Percentiles rank a stretch among this genome's conserved stretches.
Conservation (phyloP, 495 filamentous ascomycete species). For the Talaromyces trachyspermus region DNA sequence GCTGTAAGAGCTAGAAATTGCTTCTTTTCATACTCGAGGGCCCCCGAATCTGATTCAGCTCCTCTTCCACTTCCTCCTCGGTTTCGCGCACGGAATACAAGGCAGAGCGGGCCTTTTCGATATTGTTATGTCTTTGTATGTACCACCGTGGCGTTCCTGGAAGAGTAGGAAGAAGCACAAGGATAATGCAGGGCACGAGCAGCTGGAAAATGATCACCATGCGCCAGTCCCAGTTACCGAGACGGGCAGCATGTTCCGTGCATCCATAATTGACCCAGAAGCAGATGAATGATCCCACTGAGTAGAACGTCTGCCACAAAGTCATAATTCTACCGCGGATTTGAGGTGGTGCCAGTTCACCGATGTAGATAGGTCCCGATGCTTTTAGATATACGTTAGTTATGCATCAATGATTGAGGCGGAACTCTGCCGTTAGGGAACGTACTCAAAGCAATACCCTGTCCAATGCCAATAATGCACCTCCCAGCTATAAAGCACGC, state of each 20-base stretch:
- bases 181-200: constrained; percentile 46
- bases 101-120: constrained; percentile 46
- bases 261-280: constrained; percentile 55
- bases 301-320: constrained; percentile 64
- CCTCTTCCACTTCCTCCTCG: constrained; percentile 52
- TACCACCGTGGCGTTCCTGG: constrained; percentile 56
- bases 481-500: constrained; percentile 55
- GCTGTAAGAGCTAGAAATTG: constrained; percentile 46
- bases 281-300: constrained; percentile 55
- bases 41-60: constrained; percentile 51
- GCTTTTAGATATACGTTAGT: constrained; percentile 17
- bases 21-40: constrained; percentile 55
- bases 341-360: constrained; percentile 49
- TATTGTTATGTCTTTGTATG: constrained; percentile 42
- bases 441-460: constrained; percentile 57
- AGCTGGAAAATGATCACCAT: constrained; percentile 58
- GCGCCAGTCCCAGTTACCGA: constrained; percentile 57
- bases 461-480: constrained; percentile 56
- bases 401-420: neutral
- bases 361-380: constrained; percentile 55
- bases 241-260: constrained; percentile 37
- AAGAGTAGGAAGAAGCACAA: constrained; percentile 44
- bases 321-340: constrained; percentile 59
- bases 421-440: constrained; percentile 6
- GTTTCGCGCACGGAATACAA: constrained; percentile 47